Percentiles rank a stretch among this genome's conserved stretches.
Conservation (phyloP, 202 grass and related monocot genomes). For the Carex arenaria region DNA sequence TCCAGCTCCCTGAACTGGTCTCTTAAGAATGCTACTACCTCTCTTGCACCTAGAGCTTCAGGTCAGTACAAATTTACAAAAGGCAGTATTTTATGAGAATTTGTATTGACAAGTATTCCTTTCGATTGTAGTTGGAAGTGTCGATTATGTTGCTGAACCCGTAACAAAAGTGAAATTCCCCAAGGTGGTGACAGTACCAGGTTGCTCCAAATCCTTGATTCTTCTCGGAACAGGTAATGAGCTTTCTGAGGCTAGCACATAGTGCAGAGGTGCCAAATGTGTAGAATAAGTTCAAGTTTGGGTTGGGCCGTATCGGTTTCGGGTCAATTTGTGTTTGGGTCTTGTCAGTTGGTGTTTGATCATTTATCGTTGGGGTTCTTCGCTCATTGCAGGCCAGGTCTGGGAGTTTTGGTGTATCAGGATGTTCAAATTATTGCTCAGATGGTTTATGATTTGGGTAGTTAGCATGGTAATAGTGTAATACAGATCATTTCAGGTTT, state of each 20-base stretch:
- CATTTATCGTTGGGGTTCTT: neutral
- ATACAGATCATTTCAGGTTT: no score
- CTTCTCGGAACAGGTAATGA: constrained; percentile 69
- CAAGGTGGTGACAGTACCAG: constrained; percentile 50
- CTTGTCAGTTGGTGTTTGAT: neutral
- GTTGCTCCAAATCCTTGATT: constrained; percentile 37
- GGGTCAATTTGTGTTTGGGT: neutral
- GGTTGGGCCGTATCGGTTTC: neutral
- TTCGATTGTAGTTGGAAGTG: constrained; percentile 46
- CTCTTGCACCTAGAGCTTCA: constrained; percentile 20
- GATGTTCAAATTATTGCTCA: neutral
- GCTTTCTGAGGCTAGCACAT: neutral
- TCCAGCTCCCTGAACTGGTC: neutral
- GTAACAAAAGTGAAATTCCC: constrained; percentile 67
- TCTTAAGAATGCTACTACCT: constrained; percentile 11
- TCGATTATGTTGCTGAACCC: constrained; percentile 44
- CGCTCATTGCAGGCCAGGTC: neutral
- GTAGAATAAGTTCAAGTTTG: neutral
- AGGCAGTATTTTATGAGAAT: neutral
- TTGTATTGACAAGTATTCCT: neutral
- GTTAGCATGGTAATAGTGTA: neutral
- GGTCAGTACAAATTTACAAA: neutral
- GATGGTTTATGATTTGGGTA: neutral
- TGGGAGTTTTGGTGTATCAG: neutral
- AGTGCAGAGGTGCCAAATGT: neutral